Percentiles rank a stretch among this genome's conserved stretches.
phyloP scores from a whole-genome alignment of 2,329 filamentous ascomycete genomes.

The Hyphodiscus sp. region DNA sequence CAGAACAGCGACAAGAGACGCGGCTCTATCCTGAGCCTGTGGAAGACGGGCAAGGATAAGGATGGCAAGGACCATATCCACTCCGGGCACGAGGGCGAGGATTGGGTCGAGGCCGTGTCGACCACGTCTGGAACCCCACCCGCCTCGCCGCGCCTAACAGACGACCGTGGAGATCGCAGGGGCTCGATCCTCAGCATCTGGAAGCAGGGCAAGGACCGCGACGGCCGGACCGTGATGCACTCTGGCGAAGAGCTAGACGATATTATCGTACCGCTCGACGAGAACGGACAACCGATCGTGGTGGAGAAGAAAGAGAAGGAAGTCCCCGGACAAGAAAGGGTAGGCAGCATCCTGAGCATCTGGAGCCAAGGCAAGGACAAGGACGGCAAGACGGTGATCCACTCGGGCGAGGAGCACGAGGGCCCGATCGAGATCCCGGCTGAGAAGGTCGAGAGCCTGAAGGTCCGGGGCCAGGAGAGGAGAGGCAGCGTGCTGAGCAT shows the following conservation, averaged over 20 bases:
- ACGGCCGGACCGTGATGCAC: background rate
- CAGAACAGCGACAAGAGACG: background rate
- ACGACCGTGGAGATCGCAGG: background rate
- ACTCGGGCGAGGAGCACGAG: slow-evolving; percentile 9
- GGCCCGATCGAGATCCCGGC: background rate
- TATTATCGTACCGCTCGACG: background rate
- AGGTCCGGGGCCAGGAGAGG: slow-evolving; percentile 1
- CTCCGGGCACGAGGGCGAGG: slow-evolving; percentile 4
- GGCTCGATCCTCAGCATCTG: background rate
- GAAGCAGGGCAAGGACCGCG: background rate
- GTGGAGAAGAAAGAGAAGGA: background rate
- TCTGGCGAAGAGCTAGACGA: background rate
- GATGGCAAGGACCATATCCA: slow-evolving; percentile 14
- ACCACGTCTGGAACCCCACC: background rate
- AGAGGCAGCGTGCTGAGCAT: slow-evolving; percentile 17
- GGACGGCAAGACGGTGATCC: slow-evolving; percentile 12
- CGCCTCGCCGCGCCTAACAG: background rate
- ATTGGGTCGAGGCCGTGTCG: background rate
- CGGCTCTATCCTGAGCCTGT: slow-evolving; percentile 5
- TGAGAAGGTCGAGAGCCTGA: slow-evolving; percentile 2
- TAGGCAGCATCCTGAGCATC: slow-evolving; percentile 3
- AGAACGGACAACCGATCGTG: background rate
- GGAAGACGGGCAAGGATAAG: slow-evolving; percentile 12
- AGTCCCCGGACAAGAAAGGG: background rate
- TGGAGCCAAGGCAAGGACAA: slow-evolving; percentile 12